A percentile compares a stretch with the other conserved stretches of the same genome.
Conservation (phyloP, 805 yeast species). For the Ogataea henricii region DNA sequence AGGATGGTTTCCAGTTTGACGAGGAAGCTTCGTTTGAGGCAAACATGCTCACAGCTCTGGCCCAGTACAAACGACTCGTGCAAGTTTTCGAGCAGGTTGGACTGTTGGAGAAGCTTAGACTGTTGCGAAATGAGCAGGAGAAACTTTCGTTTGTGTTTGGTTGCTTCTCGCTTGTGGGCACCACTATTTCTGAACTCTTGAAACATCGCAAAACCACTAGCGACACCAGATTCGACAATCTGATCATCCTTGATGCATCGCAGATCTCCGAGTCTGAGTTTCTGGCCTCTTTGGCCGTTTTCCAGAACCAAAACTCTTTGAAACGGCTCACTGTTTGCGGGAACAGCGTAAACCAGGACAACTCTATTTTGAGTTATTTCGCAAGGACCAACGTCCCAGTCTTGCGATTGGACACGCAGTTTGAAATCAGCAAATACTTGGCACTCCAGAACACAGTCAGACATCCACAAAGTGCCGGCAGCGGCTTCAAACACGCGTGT, state of each 20-base stretch:
- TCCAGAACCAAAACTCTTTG: constrained; percentile 8
- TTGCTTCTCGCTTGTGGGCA: background rate
- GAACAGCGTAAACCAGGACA: constrained; percentile 22
- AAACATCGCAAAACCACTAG: background rate
- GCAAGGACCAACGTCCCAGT: background rate
- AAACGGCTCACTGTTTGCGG: constrained; percentile 40
- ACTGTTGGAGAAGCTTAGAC: constrained; percentile 9
- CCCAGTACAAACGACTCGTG: constrained; percentile 13
- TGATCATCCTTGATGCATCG: constrained; percentile 39
- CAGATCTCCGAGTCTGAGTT: constrained; percentile 36
- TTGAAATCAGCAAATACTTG: constrained; percentile 33
- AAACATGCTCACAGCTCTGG: constrained; percentile 10
- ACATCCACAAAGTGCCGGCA: constrained; percentile 6
- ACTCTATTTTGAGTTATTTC: constrained; percentile 10
- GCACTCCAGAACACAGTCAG: background rate
- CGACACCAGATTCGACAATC: constrained; percentile 27
- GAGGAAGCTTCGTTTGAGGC: constrained; percentile 3
- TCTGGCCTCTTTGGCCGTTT: constrained; percentile 30
- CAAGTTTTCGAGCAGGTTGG: constrained; percentile 13
- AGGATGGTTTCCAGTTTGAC: constrained; percentile 28
- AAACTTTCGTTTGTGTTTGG: background rate
- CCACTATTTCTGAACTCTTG: constrained; percentile 12
- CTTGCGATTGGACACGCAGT: background rate
- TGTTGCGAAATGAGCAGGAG: background rate
- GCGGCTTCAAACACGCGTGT: constrained; percentile 37